Evolutionary conservation across 441 rosid species (phyloP), one percentile per base, ranked within the genome.

Genomic region (Aleurites moluccanus): DNA sequence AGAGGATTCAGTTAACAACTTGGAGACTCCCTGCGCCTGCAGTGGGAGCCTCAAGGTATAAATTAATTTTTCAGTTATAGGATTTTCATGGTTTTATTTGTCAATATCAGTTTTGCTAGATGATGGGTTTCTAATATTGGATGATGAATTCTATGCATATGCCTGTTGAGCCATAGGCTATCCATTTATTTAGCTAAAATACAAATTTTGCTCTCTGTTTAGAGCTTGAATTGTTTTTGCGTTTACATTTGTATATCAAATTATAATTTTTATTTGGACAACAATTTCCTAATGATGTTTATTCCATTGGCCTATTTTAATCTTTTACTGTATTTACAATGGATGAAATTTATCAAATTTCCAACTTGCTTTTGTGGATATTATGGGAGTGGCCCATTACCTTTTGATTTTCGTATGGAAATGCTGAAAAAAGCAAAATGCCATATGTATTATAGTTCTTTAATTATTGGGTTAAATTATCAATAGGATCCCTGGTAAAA

Each of bases 11-110:
- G 16, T 89, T 35, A 70, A 67, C 80, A 93, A 82, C 80, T 82
- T 95, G 78, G 99, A 96, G 88, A 79, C 86, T 42, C 99, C 98
- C 62, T 96, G 98, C 78, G 84, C 90, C 69, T 96, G 99, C 80
- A 89, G 86, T 77, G 99, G 98, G 66, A 96, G 98, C 82, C 85
- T 96, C 76, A 93, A 89, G 97, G 99, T 91, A 67, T 27, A 25
- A 25, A 23, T 50, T 11, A 16, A n/a, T 15, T 53, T 44, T 0
- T 45, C 11, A 0, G n/a, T n/a, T n/a, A n/a, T n/a, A n/a, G n/a
- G n/a, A n/a, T n/a, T n/a, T n/a, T n/a, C n/a, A n/a, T n/a, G n/a
- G n/a, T n/a, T n/a, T n/a, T n/a, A n/a, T n/a, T n/a, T n/a, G n/a
- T n/a, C n/a, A n/a, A n/a, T n/a, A n/a, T n/a, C n/a, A n/a, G n/a